Evolutionary conservation across 441 rosid genomes (phyloP).

Genomic region (Euphorbia celastroides): DNA sequence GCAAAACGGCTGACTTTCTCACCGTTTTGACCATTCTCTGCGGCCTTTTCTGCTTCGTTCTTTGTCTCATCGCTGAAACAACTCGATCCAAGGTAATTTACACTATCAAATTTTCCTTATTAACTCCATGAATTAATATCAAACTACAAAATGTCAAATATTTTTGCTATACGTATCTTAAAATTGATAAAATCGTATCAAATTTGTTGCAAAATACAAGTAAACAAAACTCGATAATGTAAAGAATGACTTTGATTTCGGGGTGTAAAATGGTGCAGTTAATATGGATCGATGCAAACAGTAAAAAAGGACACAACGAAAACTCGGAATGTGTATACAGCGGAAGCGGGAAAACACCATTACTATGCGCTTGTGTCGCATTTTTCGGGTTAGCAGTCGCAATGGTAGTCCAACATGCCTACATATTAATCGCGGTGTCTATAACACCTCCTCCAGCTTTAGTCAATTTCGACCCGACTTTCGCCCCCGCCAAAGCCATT

Average conservation of each 20-base stretch:
- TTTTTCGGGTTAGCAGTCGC: conserved; percentile 59
- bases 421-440: conserved; percentile 59
- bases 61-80: conserved; percentile 89
- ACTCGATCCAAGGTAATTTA: conserved; percentile 68
- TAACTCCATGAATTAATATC: no score
- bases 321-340: conserved; percentile 53
- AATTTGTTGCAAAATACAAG: no score
- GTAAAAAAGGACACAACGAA: conserved; percentile 14
- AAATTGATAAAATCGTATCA: no score
- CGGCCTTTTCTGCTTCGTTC: conserved; percentile 73
- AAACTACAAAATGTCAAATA: no score
- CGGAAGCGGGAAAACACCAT: conserved; percentile 75
- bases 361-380: conserved; percentile 53
- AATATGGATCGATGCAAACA: conserved; percentile 33
- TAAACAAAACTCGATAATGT: no score
- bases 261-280: conserved; percentile 29
- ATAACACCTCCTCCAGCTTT: conserved; percentile 50
- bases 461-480: conserved; percentile 42
- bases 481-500: conserved; percentile 34
- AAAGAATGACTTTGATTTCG: neutral
- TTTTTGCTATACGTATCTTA: no score
- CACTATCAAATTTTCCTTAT: no score
- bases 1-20: conserved; percentile 58
- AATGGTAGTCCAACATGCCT: conserved; percentile 65
- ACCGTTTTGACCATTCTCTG: conserved; percentile 50